These are phyloP conservation scores for Sporothrix humicola DNA, from an alignment of 2,329 filamentous ascomycete species.

Conservation along the genomic window DNA sequence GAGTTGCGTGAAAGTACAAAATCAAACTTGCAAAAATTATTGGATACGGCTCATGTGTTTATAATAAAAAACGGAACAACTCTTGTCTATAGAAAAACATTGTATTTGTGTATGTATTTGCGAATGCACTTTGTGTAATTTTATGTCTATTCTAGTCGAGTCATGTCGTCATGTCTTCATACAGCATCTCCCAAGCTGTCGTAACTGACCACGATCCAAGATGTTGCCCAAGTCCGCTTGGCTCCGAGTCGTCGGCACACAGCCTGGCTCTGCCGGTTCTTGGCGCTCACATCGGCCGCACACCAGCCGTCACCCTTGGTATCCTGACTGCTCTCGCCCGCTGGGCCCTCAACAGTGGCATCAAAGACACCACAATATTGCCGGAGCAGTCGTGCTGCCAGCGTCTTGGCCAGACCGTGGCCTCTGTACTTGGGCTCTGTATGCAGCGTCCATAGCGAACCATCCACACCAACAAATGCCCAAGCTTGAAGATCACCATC, in stretches of 20 bases:
- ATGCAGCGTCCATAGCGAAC: conserved; percentile 65
- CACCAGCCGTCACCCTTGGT: conserved; percentile 57
- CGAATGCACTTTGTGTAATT: background rate
- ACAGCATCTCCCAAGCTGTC: conserved; percentile 37
- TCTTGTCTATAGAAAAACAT: background rate
- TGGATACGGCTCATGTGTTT: background rate
- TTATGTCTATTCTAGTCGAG: background rate
- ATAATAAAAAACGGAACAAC: conserved; percentile 10
- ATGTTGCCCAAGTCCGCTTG: conserved; percentile 58
- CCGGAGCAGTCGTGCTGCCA: conserved; percentile 63
- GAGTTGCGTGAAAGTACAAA: conserved; percentile 8
- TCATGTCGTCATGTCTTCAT: conserved; percentile 12
- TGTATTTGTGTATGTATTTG: conserved; percentile 3
- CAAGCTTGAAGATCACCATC: conserved; percentile 64
- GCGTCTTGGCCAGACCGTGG: conserved; percentile 65
- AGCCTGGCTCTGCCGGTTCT: conserved; percentile 64
- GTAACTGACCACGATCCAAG: conserved; percentile 51
- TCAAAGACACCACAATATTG: conserved; percentile 53
- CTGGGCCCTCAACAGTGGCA: background rate
- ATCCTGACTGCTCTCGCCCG: conserved; percentile 57
- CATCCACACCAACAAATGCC: conserved; percentile 67
- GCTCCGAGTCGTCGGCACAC: conserved; percentile 69
- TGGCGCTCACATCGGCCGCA: conserved; percentile 67
- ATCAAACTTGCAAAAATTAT: background rate
- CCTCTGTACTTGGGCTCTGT: conserved; percentile 66